phyloP scores from a whole-genome alignment of 148 eudicot species.

The Spergularia marina region DNA sequence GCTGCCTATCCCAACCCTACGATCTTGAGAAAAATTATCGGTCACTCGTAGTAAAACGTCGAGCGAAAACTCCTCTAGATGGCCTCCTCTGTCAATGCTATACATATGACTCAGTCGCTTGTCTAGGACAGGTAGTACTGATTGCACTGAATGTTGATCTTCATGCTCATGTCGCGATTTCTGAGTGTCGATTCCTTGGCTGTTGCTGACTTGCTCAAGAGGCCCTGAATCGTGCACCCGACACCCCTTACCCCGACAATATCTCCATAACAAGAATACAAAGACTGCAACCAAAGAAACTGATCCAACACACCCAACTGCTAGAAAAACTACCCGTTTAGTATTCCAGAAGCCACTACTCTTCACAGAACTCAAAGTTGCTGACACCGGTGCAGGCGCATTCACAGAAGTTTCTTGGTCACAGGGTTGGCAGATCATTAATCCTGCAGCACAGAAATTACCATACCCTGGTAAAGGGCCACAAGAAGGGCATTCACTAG shows the following conservation, averaged over 20 bases:
- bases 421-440: constrained; percentile 47
- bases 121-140: constrained; percentile 37
- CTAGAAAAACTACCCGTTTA: constrained; percentile 53
- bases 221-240: constrained; percentile 85
- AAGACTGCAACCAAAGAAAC: constrained; percentile 31
- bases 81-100: constrained; percentile 54
- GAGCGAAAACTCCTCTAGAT: constrained; percentile 62
- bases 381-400: not conserved
- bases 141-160: constrained; percentile 8
- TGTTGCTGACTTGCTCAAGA: constrained; percentile 34
- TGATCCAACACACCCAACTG: constrained; percentile 65
- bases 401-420: not conserved
- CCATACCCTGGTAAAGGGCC: constrained; percentile 38
- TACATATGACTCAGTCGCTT: constrained; percentile 66
- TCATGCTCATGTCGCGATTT: not conserved
- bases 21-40: constrained; percentile 61
- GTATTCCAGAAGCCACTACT: constrained; percentile 33
- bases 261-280: constrained; percentile 31
- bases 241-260: constrained; percentile 36
- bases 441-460: constrained; percentile 39
- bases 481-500: constrained; percentile 43
- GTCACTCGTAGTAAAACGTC: constrained; percentile 48
- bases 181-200: constrained; percentile 2
- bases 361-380: not conserved
- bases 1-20: constrained; percentile 65